A percentile compares a stretch with the other conserved stretches of the same genome.
These are phyloP conservation scores for Pseudonitzschia pungens DNA, from an alignment of 108 stramenopile species.

Conservation along the genomic window DNA sequence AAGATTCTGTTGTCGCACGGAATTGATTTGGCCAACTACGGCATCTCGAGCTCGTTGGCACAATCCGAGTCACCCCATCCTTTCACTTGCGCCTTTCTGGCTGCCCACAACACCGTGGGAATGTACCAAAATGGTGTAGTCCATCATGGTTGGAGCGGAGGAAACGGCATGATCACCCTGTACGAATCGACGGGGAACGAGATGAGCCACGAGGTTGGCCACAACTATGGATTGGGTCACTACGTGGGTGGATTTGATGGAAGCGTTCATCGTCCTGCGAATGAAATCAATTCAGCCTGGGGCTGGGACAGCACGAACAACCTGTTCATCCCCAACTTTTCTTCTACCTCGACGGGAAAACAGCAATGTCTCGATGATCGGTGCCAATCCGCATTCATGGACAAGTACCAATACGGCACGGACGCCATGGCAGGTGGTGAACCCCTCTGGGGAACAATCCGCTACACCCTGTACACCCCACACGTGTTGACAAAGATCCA, in stretches of 20 bases:
- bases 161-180: slow-evolving; percentile 3
- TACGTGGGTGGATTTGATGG: slow-evolving; percentile 3
- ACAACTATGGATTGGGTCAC: slow-evolving; percentile 7
- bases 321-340: not conserved
- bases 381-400: not conserved
- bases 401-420: slow-evolving; percentile 1
- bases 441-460: not conserved
- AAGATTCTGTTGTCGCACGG: not conserved
- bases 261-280: not conserved
- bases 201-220: not conserved
- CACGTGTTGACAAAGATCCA: not conserved
- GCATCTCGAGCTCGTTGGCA: not conserved
- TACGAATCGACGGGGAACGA: not conserved
- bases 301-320: not conserved
- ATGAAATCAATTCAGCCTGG: slow-evolving; percentile 8
- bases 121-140: not conserved
- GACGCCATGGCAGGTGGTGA: slow-evolving; percentile 1
- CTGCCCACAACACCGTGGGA: not conserved
- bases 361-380: not conserved
- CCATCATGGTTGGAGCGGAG: not conserved
- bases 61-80: not conserved
- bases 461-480: not conserved
- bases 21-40: slow-evolving; percentile 12
- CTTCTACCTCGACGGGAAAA: not conserved
- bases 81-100: slow-evolving; percentile 2